phyloP scores from a whole-genome alignment of 805 yeast species.

The Isabelozyma rhagii region DNA sequence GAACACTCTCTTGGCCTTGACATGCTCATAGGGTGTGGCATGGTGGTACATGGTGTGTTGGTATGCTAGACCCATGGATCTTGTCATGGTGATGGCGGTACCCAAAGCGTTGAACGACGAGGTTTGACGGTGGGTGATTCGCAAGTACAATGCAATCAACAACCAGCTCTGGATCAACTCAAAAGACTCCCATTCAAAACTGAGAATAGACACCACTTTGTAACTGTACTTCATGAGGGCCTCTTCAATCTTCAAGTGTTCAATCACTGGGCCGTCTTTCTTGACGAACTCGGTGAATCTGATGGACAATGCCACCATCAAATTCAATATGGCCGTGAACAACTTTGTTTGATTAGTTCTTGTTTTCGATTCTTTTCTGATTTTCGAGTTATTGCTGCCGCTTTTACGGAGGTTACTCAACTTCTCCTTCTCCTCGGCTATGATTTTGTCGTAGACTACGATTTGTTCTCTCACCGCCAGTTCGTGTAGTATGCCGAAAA shows the following conservation, averaged over 20 bases:
- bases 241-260: conserved; percentile 27
- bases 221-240: conserved; percentile 31
- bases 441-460: conserved; percentile 22
- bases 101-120: conserved; percentile 31
- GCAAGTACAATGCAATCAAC: conserved; percentile 30
- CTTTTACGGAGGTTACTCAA: not conserved
- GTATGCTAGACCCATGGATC: conserved; percentile 35
- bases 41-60: conserved; percentile 11
- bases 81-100: conserved; percentile 33
- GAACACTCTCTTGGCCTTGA: conserved; percentile 51
- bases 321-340: conserved; percentile 49
- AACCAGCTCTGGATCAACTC: conserved; percentile 43
- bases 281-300: conserved; percentile 46
- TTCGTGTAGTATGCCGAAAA: conserved; percentile 52
- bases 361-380: conserved; percentile 6
- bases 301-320: conserved; percentile 49
- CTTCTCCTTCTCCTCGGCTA: conserved; percentile 6
- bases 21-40: conserved; percentile 36
- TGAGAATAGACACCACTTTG: conserved; percentile 26
- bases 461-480: conserved; percentile 51
- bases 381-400: conserved; percentile 9
- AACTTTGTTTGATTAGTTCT: conserved; percentile 39
- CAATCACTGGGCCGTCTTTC: conserved; percentile 25
- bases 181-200: conserved; percentile 42
- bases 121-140: conserved; percentile 38